Evolutionary conservation across 805 yeast species (phyloP).

Genomic region (Wickerhamomyces pijperi): DNA sequence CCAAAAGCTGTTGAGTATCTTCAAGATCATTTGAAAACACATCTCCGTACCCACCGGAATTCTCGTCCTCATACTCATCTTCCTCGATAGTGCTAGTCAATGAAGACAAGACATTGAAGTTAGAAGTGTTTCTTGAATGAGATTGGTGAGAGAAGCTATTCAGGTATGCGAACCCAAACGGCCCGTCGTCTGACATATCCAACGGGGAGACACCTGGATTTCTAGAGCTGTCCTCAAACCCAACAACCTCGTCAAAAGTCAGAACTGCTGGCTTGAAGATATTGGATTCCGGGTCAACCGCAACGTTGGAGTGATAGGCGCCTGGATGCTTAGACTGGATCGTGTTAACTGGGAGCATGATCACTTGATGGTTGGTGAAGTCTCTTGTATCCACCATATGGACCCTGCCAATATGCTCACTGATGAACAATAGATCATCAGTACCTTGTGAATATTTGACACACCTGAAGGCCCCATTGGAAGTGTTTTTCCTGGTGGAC

Average conservation of each 20-base stretch:
- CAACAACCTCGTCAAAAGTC: slow-evolving; percentile 15
- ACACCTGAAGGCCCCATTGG: slow-evolving; percentile 60
- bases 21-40: no score
- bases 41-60: no score
- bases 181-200: neutral
- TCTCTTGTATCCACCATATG: slow-evolving; percentile 77
- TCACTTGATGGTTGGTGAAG: slow-evolving; percentile 63
- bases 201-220: neutral
- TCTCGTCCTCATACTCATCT: slow-evolving; percentile 7
- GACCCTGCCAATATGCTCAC: slow-evolving; percentile 81
- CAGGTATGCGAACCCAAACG: neutral
- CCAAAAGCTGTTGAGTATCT: neutral
- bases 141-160: slow-evolving; percentile 1
- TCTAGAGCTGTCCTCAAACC: slow-evolving; percentile 9
- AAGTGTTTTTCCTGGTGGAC: slow-evolving; percentile 47
- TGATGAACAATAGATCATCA: slow-evolving; percentile 64
- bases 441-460: slow-evolving; percentile 49
- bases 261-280: slow-evolving; percentile 13
- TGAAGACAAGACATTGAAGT: slow-evolving; percentile 14
- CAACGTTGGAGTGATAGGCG: neutral
- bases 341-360: slow-evolving; percentile 42
- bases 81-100: slow-evolving; percentile 1
- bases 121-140: slow-evolving; percentile 14
- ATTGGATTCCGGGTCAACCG: slow-evolving; percentile 1
- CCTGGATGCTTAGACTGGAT: slow-evolving; percentile 2